Evolutionary conservation across 768 basidiomycete genomes (phyloP), one percentile per base, ranked within the genome.

Genomic region (Russula emetica): DNA sequence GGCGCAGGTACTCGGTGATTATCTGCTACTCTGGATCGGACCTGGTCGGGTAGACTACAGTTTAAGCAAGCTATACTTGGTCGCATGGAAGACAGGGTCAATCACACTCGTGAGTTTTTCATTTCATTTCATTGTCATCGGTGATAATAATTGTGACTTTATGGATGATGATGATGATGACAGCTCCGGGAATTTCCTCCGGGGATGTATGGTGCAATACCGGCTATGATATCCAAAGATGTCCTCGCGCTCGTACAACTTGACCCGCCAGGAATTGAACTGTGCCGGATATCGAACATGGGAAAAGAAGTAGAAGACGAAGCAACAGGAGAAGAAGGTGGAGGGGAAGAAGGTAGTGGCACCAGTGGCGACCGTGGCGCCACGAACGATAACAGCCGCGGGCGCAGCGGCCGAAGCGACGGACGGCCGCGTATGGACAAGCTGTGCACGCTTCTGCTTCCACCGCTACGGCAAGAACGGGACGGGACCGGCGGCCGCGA

Each of bases 81-180:
- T 60, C 13, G 54, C 54, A 56, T 64, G 63, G 59, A 64, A 64
- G 53, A 38, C 40, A 30, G 52, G 57, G 40, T 30, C 22, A 9
- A 10, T 63, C 28, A 36, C 44, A 2, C 42, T 58, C 14, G 50
- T 63, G 40, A 50, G 62, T 9, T 16, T 6, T 24, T 24, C 11
- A 11, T 5, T 28, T 26, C 14, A 28, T 50, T 38, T 22, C 38
- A 10, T 16, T 18, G 14, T 26, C 5, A 26, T 24, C n/a, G 8
- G 8, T 44, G 4, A 40, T 40, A 40, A 40, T n/a, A n/a, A n/a
- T n/a, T n/a, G n/a, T n/a, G n/a, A n/a, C n/a, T n/a, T n/a, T n/a
- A 36, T 36, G 40, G 26, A 40, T 32, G 16, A 42, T 24, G 22
- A 40, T 38, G 50, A 32, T 10, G 52, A 54, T 38, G 53, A 40